Percentiles rank a stretch among this genome's conserved stretches.
phyloP scores from a whole-genome alignment of 2,329 filamentous ascomycete genomes.

The Anisogramma anomala region DNA sequence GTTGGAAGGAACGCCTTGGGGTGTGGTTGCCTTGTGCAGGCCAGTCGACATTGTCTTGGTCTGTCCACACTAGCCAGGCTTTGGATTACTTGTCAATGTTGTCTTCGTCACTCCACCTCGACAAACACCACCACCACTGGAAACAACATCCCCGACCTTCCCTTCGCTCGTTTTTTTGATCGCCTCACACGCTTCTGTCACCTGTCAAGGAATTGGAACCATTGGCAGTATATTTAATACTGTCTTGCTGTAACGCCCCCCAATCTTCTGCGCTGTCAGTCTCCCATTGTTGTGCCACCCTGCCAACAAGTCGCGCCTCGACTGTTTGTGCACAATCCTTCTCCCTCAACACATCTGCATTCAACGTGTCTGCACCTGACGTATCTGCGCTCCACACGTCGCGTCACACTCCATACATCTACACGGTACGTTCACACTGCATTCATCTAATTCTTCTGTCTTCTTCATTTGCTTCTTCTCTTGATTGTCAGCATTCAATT shows the following conservation, averaged over 20 bases:
- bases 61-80: not conserved
- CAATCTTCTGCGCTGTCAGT: not conserved
- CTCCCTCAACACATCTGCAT: no score
- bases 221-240: constrained; percentile 12
- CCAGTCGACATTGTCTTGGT: not conserved
- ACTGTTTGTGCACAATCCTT: no score
- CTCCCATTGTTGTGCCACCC: not conserved
- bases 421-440: no score
- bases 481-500: no score
- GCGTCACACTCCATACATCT: no score
- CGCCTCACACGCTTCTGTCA: not conserved
- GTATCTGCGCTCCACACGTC: no score
- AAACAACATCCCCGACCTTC: constrained; percentile 10
- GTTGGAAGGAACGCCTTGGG: not conserved
- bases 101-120: not conserved
- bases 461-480: no score
- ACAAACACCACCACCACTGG: constrained; percentile 1
- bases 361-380: no score
- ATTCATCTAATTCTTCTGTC: no score
- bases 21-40: not conserved
- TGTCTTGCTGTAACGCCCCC: constrained; percentile 1
- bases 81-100: not conserved
- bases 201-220: not conserved
- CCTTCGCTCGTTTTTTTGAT: constrained; percentile 14
- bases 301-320: not conserved